phyloP scores from a whole-genome alignment of 1,284 basidiomycete genomes.

The Bjerkandera adusta region DNA sequence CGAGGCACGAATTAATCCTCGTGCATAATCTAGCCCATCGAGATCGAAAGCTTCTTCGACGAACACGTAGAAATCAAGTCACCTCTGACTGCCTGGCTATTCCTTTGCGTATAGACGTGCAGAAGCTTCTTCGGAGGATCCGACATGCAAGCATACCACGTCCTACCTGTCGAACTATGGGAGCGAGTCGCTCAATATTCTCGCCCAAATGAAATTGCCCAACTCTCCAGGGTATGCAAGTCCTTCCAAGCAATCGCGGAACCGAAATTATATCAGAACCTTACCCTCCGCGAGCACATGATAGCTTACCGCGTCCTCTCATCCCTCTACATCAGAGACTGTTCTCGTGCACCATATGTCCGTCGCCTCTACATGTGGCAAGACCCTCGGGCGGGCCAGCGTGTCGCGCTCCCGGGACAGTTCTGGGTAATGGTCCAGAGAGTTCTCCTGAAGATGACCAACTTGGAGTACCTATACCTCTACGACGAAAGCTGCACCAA shows the following conservation, averaged over 20 bases:
- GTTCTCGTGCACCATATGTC: slow-evolving; percentile 26
- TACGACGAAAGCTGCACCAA: slow-evolving; percentile 22
- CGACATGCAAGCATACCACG: neutral
- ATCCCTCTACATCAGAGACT: slow-evolving; percentile 20
- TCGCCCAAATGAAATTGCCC: slow-evolving; percentile 20
- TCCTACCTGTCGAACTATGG: slow-evolving; percentile 24
- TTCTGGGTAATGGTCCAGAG: slow-evolving; percentile 29
- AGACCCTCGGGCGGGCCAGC: slow-evolving; percentile 15
- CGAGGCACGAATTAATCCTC: too few species aligned
- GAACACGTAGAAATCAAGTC: too few species aligned
- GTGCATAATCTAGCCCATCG: too few species aligned
- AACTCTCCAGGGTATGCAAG: slow-evolving; percentile 25
- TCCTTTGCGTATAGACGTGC: too few species aligned
- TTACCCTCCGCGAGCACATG: slow-evolving; percentile 24
- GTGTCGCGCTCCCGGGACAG: slow-evolving; percentile 16
- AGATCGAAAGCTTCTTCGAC: too few species aligned
- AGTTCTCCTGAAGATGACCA: slow-evolving; percentile 23
- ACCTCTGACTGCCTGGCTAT: too few species aligned
- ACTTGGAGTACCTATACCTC: slow-evolving; percentile 27
- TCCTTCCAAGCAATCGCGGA: slow-evolving; percentile 28
- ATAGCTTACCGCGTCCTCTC: slow-evolving; percentile 20
- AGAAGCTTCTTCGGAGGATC: neutral
- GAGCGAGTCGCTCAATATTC: slow-evolving; percentile 24
- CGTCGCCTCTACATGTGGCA: slow-evolving; percentile 27
- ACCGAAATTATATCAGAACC: slow-evolving; percentile 23